Conservation (phyloP, 176 grass and related monocot genomes). For the Triticum turgidum region DNA sequence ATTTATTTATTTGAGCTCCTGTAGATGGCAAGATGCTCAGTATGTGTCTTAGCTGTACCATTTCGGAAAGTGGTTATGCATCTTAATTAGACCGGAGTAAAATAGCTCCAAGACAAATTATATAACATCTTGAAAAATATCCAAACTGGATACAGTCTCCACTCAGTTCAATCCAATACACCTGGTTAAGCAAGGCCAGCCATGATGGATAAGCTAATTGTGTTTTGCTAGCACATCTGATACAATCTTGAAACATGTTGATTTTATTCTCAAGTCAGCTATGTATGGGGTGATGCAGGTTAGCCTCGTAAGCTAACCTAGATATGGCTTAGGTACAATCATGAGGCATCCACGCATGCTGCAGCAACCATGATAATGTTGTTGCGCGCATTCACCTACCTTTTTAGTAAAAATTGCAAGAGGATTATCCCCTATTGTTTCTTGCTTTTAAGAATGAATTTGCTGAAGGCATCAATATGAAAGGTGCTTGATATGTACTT, state of each 20-base stretch:
- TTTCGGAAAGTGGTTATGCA: slow-evolving; percentile 4
- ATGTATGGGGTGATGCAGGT: background rate
- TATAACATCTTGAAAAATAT: background rate
- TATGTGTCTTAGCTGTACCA: background rate
- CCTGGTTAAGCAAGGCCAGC: slow-evolving; percentile 1
- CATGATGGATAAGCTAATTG: background rate
- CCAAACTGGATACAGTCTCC: background rate
- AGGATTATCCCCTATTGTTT: background rate
- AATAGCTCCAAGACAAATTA: background rate
- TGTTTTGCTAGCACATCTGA: background rate
- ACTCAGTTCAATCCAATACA: background rate
- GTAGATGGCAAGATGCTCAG: background rate
- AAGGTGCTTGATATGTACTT: slow-evolving; percentile 12
- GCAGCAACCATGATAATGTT: slow-evolving; percentile 8
- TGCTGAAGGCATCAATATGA: background rate
- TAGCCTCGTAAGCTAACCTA: background rate
- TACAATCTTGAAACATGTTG: slow-evolving; percentile 1
- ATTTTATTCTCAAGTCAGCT: slow-evolving; percentile 4
- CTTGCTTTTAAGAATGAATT: background rate
- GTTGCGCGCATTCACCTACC: background rate
- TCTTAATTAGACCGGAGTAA: background rate
- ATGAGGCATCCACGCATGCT: background rate
- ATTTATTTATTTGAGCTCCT: background rate
- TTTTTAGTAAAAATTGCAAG: slow-evolving; percentile 6
- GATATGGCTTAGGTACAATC: slow-evolving; percentile 1